These are phyloP conservation scores for Globisporangium takayamanum DNA, from an alignment of 352 stramenopile genomes.

Conservation along the genomic window DNA sequence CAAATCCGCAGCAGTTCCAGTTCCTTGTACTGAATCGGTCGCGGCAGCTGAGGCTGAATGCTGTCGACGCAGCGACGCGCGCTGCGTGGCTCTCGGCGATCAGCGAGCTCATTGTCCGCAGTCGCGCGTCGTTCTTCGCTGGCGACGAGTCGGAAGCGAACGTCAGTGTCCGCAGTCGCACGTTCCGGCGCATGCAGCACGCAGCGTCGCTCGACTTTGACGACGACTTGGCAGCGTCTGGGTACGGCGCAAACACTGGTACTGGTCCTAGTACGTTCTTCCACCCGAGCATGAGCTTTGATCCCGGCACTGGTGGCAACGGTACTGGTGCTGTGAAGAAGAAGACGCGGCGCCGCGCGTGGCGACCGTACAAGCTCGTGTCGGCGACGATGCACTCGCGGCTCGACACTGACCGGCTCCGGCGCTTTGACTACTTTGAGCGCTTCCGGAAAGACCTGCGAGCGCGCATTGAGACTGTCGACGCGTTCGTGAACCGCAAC, in stretches of 20 bases:
- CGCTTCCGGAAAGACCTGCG: slow-evolving; percentile 39
- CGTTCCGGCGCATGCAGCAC: slow-evolving; percentile 34
- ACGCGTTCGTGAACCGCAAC: slow-evolving; percentile 46
- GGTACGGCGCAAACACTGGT: neutral
- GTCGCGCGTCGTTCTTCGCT: slow-evolving; percentile 64
- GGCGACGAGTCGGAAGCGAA: slow-evolving; percentile 62
- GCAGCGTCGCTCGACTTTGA: slow-evolving; percentile 47
- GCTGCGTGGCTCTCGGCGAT: slow-evolving; percentile 68
- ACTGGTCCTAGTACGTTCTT: too few relatives aligned
- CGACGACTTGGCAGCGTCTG: slow-evolving; percentile 28
- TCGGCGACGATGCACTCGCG: slow-evolving; percentile 71
- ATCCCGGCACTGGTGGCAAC: slow-evolving; percentile 13
- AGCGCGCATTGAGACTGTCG: slow-evolving; percentile 31
- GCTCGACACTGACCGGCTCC: slow-evolving; percentile 28
- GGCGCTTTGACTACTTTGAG: slow-evolving; percentile 44
- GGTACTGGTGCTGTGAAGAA: slow-evolving; percentile 6
- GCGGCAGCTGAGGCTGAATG: slow-evolving; percentile 64
- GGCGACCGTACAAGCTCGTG: slow-evolving; percentile 73
- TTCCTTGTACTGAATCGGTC: slow-evolving; percentile 77
- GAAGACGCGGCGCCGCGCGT: slow-evolving; percentile 27
- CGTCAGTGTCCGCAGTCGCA: slow-evolving; percentile 35
- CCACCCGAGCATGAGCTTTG: too few relatives aligned
- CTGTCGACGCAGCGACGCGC: slow-evolving; percentile 46
- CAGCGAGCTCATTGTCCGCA: slow-evolving; percentile 77
- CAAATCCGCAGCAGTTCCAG: slow-evolving; percentile 68